Evolutionary conservation across 257 asterid genomes (phyloP), one percentile per base, ranked within the genome.

Genomic region (Thymus quinquecostatus): DNA sequence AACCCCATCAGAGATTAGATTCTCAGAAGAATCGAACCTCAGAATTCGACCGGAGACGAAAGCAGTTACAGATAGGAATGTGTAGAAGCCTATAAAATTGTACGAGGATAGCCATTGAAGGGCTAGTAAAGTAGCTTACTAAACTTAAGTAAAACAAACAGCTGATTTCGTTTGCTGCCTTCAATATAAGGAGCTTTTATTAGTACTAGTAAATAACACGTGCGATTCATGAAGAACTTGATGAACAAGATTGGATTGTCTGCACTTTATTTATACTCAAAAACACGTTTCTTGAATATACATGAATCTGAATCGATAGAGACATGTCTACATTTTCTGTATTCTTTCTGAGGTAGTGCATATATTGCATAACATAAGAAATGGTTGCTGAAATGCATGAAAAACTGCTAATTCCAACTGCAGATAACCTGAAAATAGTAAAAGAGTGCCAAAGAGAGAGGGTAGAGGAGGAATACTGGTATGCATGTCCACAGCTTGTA

Each of bases 401-500:
- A 21, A 21, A 21, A 21, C 21, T 21, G 21, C 21, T 21, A 21
- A 21, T 21, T 78, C 90, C 81, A 81, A 0, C 64, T 71, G 60
- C 34, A 79, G 56, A 45, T 45, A 71, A 63, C 74, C 45, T 86
- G 89, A 50, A 72, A 79, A 68, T 83, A 77, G 38, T 79, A 85
- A 54, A 68, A 84, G 51, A 84, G 33, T 58, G 71, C 83, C 34
- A 88, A 60, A 11, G 91, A 82, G 55, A 88, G 13, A 7, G 90
- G 89, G 61, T 85, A 88, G 63, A 88, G 83, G 34, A 74, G 43
- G 76, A 86, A 82, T 27, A 91, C 89, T 8, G 81, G 50, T 54
- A 86, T 38, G 80, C 84, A 77, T 51, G 91, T 83, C 87, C 89
- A 83, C 5, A 85, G 78, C 30, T 84, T 86, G 77, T 85, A 86